Evolutionary conservation across 2,329 filamentous ascomycete genomes (phyloP).

Genomic region (Pleoardoris graminearum): DNA sequence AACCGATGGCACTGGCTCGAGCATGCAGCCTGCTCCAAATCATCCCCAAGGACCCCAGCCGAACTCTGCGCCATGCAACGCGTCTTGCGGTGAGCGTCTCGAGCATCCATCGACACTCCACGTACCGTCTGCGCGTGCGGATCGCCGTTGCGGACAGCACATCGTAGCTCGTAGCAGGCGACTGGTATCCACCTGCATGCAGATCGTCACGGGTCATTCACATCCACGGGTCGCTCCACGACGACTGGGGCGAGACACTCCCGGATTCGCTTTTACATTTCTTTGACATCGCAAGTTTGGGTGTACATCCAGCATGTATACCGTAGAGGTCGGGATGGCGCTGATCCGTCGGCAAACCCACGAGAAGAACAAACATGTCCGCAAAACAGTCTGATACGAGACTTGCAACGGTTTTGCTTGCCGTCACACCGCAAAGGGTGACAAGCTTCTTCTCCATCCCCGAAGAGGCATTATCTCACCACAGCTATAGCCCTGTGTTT

Average conservation of each 20-base stretch:
- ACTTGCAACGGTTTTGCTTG: neutral
- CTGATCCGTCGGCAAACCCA: neutral
- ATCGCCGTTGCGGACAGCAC: too few relatives aligned
- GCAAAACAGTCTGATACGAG: neutral
- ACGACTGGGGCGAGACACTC: neutral
- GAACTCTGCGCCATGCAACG: too few relatives aligned
- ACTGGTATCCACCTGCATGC: neutral
- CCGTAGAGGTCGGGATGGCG: too few relatives aligned
- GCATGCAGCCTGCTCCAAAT: constrained; percentile 10
- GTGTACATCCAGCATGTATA: too few relatives aligned
- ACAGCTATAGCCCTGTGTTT: neutral
- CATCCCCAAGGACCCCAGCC: too few relatives aligned
- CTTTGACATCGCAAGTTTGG: too few relatives aligned
- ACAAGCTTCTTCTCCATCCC: neutral
- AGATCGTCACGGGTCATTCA: constrained; percentile 1
- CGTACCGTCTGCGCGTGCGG: neutral
- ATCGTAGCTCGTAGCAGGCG: too few relatives aligned
- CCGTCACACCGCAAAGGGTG: neutral
- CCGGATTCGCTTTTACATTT: neutral
- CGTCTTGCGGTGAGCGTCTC: constrained; percentile 12
- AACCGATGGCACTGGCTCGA: neutral
- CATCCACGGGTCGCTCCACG: neutral
- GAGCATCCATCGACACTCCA: neutral
- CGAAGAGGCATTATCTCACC: neutral
- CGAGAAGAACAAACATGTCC: neutral